Conservation (phyloP, 75 land plant genomes). For the Pseudotsuga menziesii region DNA sequence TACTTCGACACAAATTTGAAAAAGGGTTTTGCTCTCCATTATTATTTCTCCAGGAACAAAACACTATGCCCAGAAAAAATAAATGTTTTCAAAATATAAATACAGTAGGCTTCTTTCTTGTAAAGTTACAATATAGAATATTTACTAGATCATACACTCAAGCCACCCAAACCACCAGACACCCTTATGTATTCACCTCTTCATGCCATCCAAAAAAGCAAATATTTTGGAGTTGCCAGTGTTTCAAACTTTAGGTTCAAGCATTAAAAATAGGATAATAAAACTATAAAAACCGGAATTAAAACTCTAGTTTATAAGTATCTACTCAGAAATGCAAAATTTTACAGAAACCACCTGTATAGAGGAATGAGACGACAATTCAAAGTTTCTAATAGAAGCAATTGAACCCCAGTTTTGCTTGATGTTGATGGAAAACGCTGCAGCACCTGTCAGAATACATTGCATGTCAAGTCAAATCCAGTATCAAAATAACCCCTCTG, state of each 20-base stretch:
- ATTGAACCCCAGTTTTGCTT: slow-evolving; percentile 63
- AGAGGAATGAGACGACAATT: slow-evolving; percentile 83
- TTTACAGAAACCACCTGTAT: slow-evolving; percentile 54
- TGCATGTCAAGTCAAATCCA: background rate
- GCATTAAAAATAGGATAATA: background rate
- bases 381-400: slow-evolving; percentile 76
- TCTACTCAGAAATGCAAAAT: background rate
- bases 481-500: background rate
- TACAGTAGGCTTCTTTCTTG: background rate
- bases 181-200: background rate
- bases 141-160: background rate
- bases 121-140: background rate
- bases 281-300: background rate
- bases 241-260: background rate
- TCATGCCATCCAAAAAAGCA: background rate
- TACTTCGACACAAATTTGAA: background rate
- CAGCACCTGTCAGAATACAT: slow-evolving; percentile 48
- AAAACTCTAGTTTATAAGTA: background rate
- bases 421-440: slow-evolving; percentile 57
- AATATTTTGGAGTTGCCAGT: background rate
- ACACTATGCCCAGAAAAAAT: background rate
- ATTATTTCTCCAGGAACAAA: too few relatives aligned
- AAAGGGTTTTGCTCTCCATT: background rate
- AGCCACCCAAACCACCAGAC: background rate
- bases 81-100: background rate